phyloP scores from a whole-genome alignment of 208 protist genomes.

The Leptomonas seymouri region DNA sequence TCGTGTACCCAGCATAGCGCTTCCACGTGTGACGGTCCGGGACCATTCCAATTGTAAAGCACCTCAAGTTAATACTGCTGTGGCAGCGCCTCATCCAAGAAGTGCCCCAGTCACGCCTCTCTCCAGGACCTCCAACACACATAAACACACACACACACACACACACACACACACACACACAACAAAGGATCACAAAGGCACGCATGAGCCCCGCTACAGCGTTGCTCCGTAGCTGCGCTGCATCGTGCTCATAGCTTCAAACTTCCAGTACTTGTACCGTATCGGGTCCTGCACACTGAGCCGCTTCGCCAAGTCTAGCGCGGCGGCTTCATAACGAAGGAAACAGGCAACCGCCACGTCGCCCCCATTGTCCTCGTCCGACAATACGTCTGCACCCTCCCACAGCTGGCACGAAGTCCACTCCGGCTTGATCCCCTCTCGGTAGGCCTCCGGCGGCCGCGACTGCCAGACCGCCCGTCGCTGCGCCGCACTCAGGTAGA shows the following conservation, averaged over 20 bases:
- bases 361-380: too few relatives aligned
- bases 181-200: not conserved
- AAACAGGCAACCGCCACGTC: constrained; percentile 27
- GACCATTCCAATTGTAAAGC: too few relatives aligned
- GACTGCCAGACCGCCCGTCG: constrained; percentile 18
- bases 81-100: too few relatives aligned
- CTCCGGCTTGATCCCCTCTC: constrained; percentile 32
- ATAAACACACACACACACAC: too few relatives aligned
- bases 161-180: too few relatives aligned
- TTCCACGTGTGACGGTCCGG: too few relatives aligned
- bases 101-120: too few relatives aligned
- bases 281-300: constrained; percentile 58
- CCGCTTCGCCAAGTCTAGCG: constrained; percentile 56
- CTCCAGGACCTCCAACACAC: too few relatives aligned
- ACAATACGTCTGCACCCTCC: not conserved
- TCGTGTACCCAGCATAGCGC: too few relatives aligned
- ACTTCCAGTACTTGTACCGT: constrained; percentile 77
- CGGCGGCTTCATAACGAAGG: constrained; percentile 49
- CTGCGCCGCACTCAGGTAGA: constrained; percentile 45
- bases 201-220: not conserved
- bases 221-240: constrained; percentile 50
- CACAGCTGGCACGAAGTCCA: constrained; percentile 14
- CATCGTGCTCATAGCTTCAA: constrained; percentile 54
- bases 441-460: constrained; percentile 48
- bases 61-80: too few relatives aligned